Evolutionary conservation across 2,329 filamentous ascomycete species (phyloP).

Genomic region (Venturia asperata): DNA sequence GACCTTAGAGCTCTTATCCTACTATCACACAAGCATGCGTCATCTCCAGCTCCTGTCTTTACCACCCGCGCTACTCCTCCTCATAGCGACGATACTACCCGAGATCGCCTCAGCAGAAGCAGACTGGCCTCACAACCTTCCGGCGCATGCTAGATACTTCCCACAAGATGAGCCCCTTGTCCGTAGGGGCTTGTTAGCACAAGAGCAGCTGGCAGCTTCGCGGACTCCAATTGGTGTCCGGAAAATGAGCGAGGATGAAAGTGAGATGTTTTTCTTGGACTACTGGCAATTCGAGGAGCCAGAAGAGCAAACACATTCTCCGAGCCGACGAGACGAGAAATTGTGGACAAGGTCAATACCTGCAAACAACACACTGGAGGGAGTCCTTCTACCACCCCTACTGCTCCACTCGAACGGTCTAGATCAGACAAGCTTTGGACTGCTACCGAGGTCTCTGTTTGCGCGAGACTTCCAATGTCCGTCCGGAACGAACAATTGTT

Average conservation of each 20-base stretch:
- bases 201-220: conserved; percentile 31
- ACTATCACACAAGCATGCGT: background rate
- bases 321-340: conserved; percentile 22
- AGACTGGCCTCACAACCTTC: conserved; percentile 42
- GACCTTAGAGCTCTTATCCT: background rate
- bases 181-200: conserved; percentile 36
- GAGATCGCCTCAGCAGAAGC: conserved; percentile 25
- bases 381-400: conserved; percentile 20
- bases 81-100: conserved; percentile 13
- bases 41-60: conserved; percentile 18
- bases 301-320: conserved; percentile 4
- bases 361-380: conserved; percentile 12
- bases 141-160: conserved; percentile 40
- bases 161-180: conserved; percentile 40
- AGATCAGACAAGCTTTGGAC: background rate
- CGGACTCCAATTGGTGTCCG: conserved; percentile 53
- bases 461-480: conserved; percentile 60
- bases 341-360: conserved; percentile 12
- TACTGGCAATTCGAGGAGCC: conserved; percentile 48
- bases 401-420: conserved; percentile 15
- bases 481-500: conserved; percentile 57
- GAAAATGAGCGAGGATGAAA: conserved; percentile 64
- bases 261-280: conserved; percentile 66
- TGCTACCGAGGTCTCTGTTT: background rate
- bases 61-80: conserved; percentile 18